A percentile compares a stretch with the other conserved stretches of the same genome.
These are phyloP conservation scores for Xylaria sp. DNA, from an alignment of 2,329 filamentous ascomycete genomes.

Conservation along the genomic window DNA sequence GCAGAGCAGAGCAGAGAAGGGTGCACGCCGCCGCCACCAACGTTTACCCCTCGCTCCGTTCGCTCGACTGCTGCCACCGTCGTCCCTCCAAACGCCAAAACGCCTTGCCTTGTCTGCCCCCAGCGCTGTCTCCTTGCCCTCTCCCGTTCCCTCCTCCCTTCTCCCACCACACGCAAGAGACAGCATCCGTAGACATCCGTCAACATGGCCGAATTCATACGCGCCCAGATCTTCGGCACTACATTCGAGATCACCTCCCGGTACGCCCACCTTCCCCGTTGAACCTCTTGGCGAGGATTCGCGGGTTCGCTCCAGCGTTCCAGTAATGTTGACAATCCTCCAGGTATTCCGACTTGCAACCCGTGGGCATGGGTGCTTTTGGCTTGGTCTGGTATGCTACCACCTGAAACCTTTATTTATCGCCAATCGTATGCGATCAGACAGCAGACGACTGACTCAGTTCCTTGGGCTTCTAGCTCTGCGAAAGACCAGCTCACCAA, in stretches of 20 bases:
- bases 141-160: constrained; percentile 17
- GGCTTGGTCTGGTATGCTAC: constrained; percentile 89
- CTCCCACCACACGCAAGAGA: constrained; percentile 5
- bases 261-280: constrained; percentile 58
- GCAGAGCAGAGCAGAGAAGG: neutral
- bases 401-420: constrained; percentile 19
- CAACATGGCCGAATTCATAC: constrained; percentile 98
- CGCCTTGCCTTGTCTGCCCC: neutral
- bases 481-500: constrained; percentile 97
- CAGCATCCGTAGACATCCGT: constrained; percentile 38
- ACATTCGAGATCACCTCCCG: constrained; percentile 99
- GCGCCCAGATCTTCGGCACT: constrained; percentile 98
- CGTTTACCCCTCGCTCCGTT: constrained; percentile 33
- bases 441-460: constrained; percentile 9
- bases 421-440: constrained; percentile 4
- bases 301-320: constrained; percentile 16
- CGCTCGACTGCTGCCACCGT: constrained; percentile 26
- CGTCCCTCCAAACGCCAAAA: constrained; percentile 1
- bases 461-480: constrained; percentile 67
- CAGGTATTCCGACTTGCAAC: constrained; percentile 97
- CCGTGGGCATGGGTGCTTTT: constrained; percentile 98
- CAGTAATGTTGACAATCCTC: constrained; percentile 26
- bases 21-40: neutral
- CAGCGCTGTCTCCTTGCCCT: constrained; percentile 5
- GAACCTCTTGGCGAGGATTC: neutral